Evolutionary conservation across 2,329 filamentous ascomycete species (phyloP), one percentile per base, ranked within the genome.

Genomic region (Penicillium decumbens): DNA sequence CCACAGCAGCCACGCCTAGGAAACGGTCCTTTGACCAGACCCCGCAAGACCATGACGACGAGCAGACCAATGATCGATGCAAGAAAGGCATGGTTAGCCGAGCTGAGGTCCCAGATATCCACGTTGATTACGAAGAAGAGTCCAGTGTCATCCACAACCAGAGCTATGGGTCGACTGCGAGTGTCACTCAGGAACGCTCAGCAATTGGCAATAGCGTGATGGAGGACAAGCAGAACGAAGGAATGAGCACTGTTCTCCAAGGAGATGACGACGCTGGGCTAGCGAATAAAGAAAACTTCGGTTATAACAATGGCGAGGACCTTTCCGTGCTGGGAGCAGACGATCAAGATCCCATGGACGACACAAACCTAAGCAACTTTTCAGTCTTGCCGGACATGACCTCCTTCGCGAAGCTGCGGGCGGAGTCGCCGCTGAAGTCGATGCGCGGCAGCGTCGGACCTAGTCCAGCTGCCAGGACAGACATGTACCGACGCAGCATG

Each of bases 341-440:
- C 25, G 50, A 57, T 45, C 47, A 68, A 23, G 66, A 72, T 40
- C 53, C 61, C 7, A 70, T 71, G 59, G 71, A 74, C 49, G 69
- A 75, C 39, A 75, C 74, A 9, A 72, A 72, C 63, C 87, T 95
- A 66, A 95, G 89, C 74, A 83, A 80, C 10, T 96, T 96, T 70
- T 96, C 92, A 1, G 89, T 89, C 7, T 82, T 95, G 46, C 89
- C 89, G 15, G 89, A 92, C 61, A 82, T 93, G 82, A 93, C 89
- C 18, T 84, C 85, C 62, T 89, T 95, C 62, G 85, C 88, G 7
- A 84, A 83, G 55, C 73, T 93, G 47, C 83, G 84, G 47, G 55
- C 58, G 7, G 81, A 85, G 54, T 86, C 79, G 37, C 82, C 84
- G 12, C 74, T 76, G 23, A 85, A 81, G 49, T 58, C 61, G 2